Evolutionary conservation across 2,329 filamentous ascomycete genomes (phyloP), one percentile per base, ranked within the genome.

Genomic region (Alternaria dauci): DNA sequence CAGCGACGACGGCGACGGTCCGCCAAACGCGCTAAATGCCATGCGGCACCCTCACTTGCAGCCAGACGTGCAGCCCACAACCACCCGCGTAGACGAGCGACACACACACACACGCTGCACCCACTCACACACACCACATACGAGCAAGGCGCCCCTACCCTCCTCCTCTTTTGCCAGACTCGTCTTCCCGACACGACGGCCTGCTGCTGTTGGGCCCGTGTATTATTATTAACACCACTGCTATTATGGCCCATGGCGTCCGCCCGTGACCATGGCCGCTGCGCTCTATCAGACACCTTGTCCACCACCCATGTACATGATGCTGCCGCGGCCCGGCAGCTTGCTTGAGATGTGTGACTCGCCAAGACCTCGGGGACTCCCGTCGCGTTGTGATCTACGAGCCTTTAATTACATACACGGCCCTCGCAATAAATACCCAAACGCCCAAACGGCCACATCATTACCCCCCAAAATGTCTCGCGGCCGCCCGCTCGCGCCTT

Each of bases 371-470:
- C 63, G 66, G 66, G 63, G 60, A 62, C 61, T 65, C 56, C 66
- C 64, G 64, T 64, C 66, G 66, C 64, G 65, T n/a, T 68, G 66
- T 65, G 64, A 68, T 68, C 66, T 62, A 55, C 66, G 59, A 63
- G 60, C 62, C 62, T 68, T 68, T 66, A 62, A 66, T 68, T 59
- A 55, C 63, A 59, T 54, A 58, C 56, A 54, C 46, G 54, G 50
- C 43, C 46, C 58, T 23, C 46, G 58, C 54, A 53, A 34, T 36
- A 42, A 39, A 9, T 16, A 44, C 28, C 34, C 23, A 30, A n/a
- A 26, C 34, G 52, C 12, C 18, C 48, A 30, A 42, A 23, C 20
- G 39, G 34, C n/a, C 25, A 30, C 42, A 32, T 39, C 51, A 42
- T 14, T 16, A 32, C 20, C 20, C 20, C 20, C 23, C 43, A 16